phyloP scores from a whole-genome alignment of 2,329 filamentous ascomycete genomes.

The Thielaviopsis cerberus region DNA sequence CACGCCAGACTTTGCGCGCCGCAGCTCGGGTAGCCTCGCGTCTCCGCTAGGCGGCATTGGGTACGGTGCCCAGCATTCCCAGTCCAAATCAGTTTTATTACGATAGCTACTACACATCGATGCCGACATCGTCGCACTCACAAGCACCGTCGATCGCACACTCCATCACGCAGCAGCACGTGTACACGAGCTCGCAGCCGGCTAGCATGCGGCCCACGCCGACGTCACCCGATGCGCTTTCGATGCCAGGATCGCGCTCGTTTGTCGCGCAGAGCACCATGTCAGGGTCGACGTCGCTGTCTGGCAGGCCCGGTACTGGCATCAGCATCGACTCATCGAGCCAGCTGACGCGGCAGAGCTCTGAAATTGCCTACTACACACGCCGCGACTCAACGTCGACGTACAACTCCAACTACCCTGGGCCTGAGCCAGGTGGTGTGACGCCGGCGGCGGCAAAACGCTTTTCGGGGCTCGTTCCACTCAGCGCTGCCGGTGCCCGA shows the following conservation, averaged over 20 bases:
- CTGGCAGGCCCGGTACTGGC: constrained; percentile 38
- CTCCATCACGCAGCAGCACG: constrained; percentile 3
- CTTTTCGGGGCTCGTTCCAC: constrained; percentile 63
- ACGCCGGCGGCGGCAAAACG: constrained; percentile 28
- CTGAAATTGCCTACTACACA: constrained; percentile 28
- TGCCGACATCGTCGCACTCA: background rate
- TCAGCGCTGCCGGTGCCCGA: constrained; percentile 72
- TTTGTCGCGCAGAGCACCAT: constrained; percentile 21
- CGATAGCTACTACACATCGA: constrained; percentile 31
- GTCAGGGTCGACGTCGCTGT: constrained; percentile 10
- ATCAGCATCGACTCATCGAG: constrained; percentile 31
- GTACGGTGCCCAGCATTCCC: constrained; percentile 17
- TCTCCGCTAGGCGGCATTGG: constrained; percentile 34
- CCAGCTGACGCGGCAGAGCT: constrained; percentile 28
- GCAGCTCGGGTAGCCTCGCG: constrained; percentile 47
- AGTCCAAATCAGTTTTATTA: constrained; percentile 39
- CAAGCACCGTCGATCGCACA: constrained; percentile 3
- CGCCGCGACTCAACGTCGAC: constrained; percentile 38
- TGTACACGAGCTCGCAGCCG: background rate
- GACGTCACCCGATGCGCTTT: constrained; percentile 33
- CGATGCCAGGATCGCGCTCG: constrained; percentile 27
- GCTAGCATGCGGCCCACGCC: constrained; percentile 24
- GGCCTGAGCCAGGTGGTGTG: constrained; percentile 13
- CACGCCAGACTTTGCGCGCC: constrained; percentile 47
- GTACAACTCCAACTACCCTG: constrained; percentile 30